Evolutionary conservation across 768 basidiomycete species (phyloP), one percentile per base, ranked within the genome.

Genomic region (Termitomyces sp.): DNA sequence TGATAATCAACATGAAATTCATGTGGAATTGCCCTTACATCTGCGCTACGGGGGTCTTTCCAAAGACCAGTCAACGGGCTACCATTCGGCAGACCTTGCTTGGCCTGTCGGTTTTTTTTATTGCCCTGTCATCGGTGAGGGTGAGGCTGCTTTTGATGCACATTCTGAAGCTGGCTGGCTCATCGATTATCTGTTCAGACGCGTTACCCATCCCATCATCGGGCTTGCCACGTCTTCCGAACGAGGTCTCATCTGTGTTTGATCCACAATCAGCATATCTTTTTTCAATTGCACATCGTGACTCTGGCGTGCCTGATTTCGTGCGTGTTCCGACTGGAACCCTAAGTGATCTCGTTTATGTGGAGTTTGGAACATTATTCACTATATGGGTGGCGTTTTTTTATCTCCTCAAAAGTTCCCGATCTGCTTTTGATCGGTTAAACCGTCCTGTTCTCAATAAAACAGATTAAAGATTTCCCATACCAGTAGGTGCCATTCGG

Each of bases 1-100:
- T 21, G 19, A 41, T 14, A 61, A 54, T 14, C 42, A 56, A 40
- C 49, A 30, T 21, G 61, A 47, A 17, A 6, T 72, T 2, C 64
- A 70, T 21, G 67, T 79, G 11, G 68, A 72, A 27, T 66, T 81
- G 11, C 80, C 80, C 16, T 64, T 81, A 48, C 80, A 81, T 55
- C 56, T 77, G 25, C 75, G 79, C 12, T 81, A 80, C 59, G 78
- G 74, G 6, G 55, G 66, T 19, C 69, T 70, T 32, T 61, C 63
- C 23, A 40, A 46, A 37, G 27, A 54, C 30, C 54, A 60, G n/a
- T 46, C 40, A 25, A 58, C 61, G 30, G 59, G 64, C 7, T 70
- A 69, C 50, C 63, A 70, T 57, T 58, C 60, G 7, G 68, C 68
- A 30, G 60, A 65, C 23, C 58, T 79, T 11, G 61, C 66, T 21